Evolutionary conservation across 148 eudicot genomes (phyloP).

Genomic region (Beta vulgaris): DNA sequence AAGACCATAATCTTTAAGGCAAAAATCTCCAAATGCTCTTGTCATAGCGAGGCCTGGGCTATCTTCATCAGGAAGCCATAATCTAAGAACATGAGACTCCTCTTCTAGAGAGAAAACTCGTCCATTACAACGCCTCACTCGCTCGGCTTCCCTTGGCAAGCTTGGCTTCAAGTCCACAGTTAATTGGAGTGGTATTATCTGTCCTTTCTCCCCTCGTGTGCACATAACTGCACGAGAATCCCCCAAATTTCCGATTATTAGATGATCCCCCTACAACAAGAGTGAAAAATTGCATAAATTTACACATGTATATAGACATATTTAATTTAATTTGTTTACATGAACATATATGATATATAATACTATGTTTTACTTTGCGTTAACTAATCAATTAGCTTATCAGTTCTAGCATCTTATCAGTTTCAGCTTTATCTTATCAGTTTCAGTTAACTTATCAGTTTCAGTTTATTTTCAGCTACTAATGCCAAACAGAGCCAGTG

Average conservation of each 20-base stretch:
- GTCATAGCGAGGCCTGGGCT: conserved; percentile 96
- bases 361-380: not conserved
- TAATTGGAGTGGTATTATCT: conserved; percentile 56
- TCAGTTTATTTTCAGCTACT: not conserved
- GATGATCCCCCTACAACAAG: conserved; percentile 47
- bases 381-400: not conserved
- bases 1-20: conserved; percentile 84
- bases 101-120: conserved; percentile 65
- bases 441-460: too few relatives aligned
- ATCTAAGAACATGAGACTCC: conserved; percentile 60
- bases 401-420: too few relatives aligned
- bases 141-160: conserved; percentile 53
- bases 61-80: conserved; percentile 79
- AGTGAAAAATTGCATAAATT: not conserved
- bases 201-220: conserved; percentile 49
- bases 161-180: conserved; percentile 86
- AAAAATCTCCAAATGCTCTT: conserved; percentile 91
- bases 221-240: conserved; percentile 87
- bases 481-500: too few relatives aligned
- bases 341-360: not conserved
- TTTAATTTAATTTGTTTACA: not conserved
- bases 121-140: conserved; percentile 54
- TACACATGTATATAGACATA: not conserved
- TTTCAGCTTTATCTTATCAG: not conserved
- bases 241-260: conserved; percentile 76